phyloP scores from a whole-genome alignment of 2,329 filamentous ascomycete species.

The Phoma herbarum region DNA sequence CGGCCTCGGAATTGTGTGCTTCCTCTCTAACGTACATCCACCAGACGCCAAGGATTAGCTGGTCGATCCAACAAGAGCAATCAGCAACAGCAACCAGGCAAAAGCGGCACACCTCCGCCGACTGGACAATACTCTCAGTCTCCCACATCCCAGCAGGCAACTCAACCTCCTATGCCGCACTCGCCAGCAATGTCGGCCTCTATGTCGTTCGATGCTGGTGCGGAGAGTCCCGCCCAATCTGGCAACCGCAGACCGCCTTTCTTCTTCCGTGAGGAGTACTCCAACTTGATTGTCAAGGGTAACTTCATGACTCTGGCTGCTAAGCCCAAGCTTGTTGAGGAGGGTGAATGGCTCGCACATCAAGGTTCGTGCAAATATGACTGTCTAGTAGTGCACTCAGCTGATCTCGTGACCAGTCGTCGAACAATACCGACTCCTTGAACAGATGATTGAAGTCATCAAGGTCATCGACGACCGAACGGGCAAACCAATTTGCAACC shows the following conservation, averaged over 20 bases:
- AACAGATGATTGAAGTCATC: slow-evolving; percentile 87
- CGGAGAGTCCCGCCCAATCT: slow-evolving; percentile 47
- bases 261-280: slow-evolving; percentile 78
- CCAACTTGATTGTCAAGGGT: slow-evolving; percentile 90
- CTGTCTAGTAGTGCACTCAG: slow-evolving; percentile 8
- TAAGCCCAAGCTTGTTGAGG: slow-evolving; percentile 90
- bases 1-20: slow-evolving; percentile 14
- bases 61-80: slow-evolving; percentile 54
- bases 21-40: slow-evolving; percentile 37
- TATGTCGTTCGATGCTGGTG: slow-evolving; percentile 70
- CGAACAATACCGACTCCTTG: slow-evolving; percentile 88
- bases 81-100: slow-evolving; percentile 43
- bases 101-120: slow-evolving; percentile 50
- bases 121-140: slow-evolving; percentile 47
- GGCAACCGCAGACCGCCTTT: slow-evolving; percentile 73
- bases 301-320: slow-evolving; percentile 97
- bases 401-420: slow-evolving; percentile 69
- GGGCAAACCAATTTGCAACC: slow-evolving; percentile 82
- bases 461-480: slow-evolving; percentile 83
- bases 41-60: slow-evolving; percentile 54
- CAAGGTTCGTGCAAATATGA: slow-evolving; percentile 69
- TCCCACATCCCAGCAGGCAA: slow-evolving; percentile 46
- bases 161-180: slow-evolving; percentile 48
- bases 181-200: slow-evolving; percentile 51
- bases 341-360: slow-evolving; percentile 95